These are phyloP conservation scores for Davidsoniella neocaledoniae DNA, from an alignment of 2,329 filamentous ascomycete genomes.

Conservation along the genomic window DNA sequence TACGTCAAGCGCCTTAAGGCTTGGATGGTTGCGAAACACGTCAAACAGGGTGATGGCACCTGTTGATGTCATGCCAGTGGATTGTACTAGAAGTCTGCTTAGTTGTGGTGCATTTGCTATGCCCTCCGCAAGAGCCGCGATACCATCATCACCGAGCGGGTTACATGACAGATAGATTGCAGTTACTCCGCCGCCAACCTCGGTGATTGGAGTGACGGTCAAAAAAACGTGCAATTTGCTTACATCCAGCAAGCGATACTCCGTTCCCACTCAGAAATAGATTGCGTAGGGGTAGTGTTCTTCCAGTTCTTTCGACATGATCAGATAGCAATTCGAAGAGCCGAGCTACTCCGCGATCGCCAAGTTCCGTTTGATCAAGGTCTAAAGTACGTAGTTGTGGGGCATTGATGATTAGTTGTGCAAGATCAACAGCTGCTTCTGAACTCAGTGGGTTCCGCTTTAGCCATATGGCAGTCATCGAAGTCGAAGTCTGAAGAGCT, in stretches of 20 bases:
- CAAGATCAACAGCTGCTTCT: constrained; percentile 23
- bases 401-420: constrained; percentile 26
- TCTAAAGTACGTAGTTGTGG: constrained; percentile 31
- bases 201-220: constrained; percentile 15
- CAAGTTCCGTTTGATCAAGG: constrained; percentile 35
- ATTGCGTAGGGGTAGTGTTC: constrained; percentile 20
- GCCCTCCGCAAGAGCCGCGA: constrained; percentile 18
- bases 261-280: constrained; percentile 24
- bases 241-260: constrained; percentile 18
- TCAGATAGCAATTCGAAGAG: constrained; percentile 25
- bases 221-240: constrained; percentile 21
- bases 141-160: constrained; percentile 22
- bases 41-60: constrained; percentile 23
- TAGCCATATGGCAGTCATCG: constrained; percentile 24
- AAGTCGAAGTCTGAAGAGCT: constrained; percentile 21
- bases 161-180: constrained; percentile 24
- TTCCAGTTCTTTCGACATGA: constrained; percentile 17
- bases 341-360: constrained; percentile 27
- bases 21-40: constrained; percentile 20
- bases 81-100: constrained; percentile 25
- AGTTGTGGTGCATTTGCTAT: constrained; percentile 20
- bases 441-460: constrained; percentile 35
- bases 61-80: constrained; percentile 25
- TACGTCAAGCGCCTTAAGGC: constrained; percentile 25
- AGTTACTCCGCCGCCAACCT: constrained; percentile 14